phyloP scores from a whole-genome alignment of 208 protist species.

The Leishmania major region DNA sequence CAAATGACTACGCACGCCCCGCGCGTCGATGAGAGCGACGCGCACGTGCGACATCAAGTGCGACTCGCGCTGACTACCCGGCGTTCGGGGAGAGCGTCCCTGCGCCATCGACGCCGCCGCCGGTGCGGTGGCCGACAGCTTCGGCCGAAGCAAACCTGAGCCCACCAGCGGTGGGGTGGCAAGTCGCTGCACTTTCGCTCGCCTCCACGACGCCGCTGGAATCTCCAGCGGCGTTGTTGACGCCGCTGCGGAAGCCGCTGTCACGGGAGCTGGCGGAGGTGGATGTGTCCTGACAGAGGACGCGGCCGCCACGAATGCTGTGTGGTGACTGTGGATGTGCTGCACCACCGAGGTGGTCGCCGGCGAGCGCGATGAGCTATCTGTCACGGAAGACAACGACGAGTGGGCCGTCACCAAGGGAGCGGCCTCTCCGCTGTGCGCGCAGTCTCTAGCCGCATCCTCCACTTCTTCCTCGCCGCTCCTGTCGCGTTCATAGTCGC shows the following conservation, averaged over 20 bases:
- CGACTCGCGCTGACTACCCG: slow-evolving; percentile 13
- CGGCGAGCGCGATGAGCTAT: background rate
- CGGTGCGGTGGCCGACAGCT: background rate
- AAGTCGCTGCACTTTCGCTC: background rate
- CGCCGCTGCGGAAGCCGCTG: background rate
- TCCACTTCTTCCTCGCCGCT: background rate
- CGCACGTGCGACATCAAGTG: slow-evolving; percentile 18
- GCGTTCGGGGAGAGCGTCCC: slow-evolving; percentile 13
- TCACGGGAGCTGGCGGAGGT: background rate
- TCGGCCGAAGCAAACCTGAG: background rate
- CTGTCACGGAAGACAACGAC: background rate
- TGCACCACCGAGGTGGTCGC: background rate
- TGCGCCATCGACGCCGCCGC: background rate
- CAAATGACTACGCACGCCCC: slow-evolving; percentile 21
- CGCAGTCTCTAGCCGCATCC: background rate
- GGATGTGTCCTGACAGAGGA: background rate
- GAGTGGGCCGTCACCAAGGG: background rate
- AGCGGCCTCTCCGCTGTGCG: background rate
- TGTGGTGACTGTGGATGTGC: no score
- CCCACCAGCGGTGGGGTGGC: background rate
- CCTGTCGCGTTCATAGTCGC: background rate
- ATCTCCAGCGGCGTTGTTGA: background rate
- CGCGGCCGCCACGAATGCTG: no score
- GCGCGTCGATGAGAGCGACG: slow-evolving; percentile 25
- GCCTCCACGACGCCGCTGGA: background rate